Evolutionary conservation across 495 filamentous ascomycete genomes (phyloP).

Genomic region (Podospora anserina): DNA sequence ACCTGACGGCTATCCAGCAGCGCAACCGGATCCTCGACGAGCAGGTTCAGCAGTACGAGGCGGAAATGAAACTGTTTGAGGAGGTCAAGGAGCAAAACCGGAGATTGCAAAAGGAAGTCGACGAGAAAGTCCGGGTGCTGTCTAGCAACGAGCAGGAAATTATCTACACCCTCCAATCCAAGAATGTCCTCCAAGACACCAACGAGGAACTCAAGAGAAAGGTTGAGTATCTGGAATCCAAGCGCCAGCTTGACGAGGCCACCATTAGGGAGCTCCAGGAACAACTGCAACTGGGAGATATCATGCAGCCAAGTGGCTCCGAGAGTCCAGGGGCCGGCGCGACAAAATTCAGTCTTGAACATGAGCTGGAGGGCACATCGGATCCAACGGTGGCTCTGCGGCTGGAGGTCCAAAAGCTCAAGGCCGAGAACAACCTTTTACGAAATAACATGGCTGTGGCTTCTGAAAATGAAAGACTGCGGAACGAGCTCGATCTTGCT

Average conservation of each 20-base stretch:
- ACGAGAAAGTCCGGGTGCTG: conserved; percentile 34
- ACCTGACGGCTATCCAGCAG: conserved; percentile 41
- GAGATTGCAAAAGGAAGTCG: conserved; percentile 49
- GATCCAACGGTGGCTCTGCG: conserved; percentile 32
- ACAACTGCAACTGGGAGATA: conserved; percentile 38
- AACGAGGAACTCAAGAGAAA: conserved; percentile 33
- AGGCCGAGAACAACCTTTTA: conserved; percentile 52
- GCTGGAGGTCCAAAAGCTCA: conserved; percentile 49
- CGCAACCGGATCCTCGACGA: conserved; percentile 49
- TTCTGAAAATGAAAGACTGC: conserved; percentile 48
- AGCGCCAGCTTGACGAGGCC: conserved; percentile 36
- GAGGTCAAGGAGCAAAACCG: conserved; percentile 56
- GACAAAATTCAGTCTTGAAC: conserved; percentile 39
- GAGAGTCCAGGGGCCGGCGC: conserved; percentile 26
- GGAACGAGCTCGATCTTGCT: conserved; percentile 46
- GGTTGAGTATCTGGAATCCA: conserved; percentile 36
- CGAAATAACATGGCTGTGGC: conserved; percentile 47
- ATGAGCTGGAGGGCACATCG: conserved; percentile 39
- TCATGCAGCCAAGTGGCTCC: conserved; percentile 19
- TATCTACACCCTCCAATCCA: conserved; percentile 37
- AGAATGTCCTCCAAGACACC: conserved; percentile 33
- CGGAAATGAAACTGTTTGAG: conserved; percentile 63
- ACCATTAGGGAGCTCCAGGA: conserved; percentile 47
- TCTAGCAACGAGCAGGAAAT: conserved; percentile 45
- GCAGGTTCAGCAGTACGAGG: conserved; percentile 52